phyloP scores from a whole-genome alignment of 2,329 filamentous ascomycete genomes.

The Pyricularia pennisetigena region DNA sequence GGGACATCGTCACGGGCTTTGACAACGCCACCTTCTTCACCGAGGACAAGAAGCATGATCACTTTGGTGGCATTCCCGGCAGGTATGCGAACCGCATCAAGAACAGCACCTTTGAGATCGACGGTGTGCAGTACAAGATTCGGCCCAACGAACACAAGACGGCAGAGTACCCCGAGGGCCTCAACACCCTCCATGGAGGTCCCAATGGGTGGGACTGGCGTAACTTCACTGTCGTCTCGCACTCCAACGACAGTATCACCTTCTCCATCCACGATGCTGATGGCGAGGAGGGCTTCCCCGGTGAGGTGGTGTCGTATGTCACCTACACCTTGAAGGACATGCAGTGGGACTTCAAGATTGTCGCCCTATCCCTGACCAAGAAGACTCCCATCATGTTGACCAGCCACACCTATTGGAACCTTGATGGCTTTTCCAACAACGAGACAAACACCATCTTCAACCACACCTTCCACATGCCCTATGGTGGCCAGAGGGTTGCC shows the following conservation, averaged over 20 bases:
- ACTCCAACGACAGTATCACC: slow-evolving; percentile 59
- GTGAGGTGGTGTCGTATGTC: slow-evolving; percentile 63
- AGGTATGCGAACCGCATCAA: slow-evolving; percentile 76
- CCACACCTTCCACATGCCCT: slow-evolving; percentile 64
- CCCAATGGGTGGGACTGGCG: slow-evolving; percentile 66
- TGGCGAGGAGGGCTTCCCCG: slow-evolving; percentile 68
- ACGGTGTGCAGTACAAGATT: slow-evolving; percentile 50
- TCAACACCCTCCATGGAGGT: slow-evolving; percentile 60
- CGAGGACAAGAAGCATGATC: slow-evolving; percentile 54
- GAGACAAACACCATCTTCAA: slow-evolving; percentile 56
- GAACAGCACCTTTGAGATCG: slow-evolving; percentile 63
- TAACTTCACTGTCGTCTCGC: slow-evolving; percentile 66
- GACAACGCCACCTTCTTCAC: slow-evolving; percentile 67
- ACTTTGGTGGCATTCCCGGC: slow-evolving; percentile 64
- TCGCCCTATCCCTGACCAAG: slow-evolving; percentile 59
- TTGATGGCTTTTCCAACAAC: slow-evolving; percentile 69
- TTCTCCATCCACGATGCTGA: slow-evolving; percentile 66
- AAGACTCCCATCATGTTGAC: slow-evolving; percentile 78
- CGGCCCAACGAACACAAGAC: slow-evolving; percentile 54
- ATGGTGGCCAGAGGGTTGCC: slow-evolving; percentile 58
- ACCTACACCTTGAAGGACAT: slow-evolving; percentile 60
- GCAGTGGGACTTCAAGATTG: slow-evolving; percentile 65
- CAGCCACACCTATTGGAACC: slow-evolving; percentile 69
- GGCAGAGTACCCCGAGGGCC: slow-evolving; percentile 35
- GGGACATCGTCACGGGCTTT: slow-evolving; percentile 64